Conservation (phyloP, 1,139 yeast genomes). For the Saccharomyces hybrid region DNA sequence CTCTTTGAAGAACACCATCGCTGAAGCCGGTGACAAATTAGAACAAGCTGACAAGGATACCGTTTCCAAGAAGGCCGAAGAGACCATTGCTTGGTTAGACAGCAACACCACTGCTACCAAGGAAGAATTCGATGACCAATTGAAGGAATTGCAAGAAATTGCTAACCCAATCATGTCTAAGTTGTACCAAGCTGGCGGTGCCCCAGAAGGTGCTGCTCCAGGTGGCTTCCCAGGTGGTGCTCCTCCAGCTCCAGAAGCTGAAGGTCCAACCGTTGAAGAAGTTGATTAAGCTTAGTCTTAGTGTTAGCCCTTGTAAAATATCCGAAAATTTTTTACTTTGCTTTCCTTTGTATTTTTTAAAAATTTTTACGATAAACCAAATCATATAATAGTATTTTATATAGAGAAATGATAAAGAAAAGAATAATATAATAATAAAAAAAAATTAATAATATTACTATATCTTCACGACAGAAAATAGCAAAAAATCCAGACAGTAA, state of each 20-base stretch:
- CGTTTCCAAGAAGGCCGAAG: constrained; percentile 78
- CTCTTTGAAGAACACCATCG: constrained; percentile 76
- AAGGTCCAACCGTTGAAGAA: constrained; percentile 92
- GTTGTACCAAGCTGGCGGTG: constrained; percentile 75
- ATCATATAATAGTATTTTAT: not conserved
- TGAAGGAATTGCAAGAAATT: constrained; percentile 87
- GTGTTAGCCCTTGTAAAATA: not conserved
- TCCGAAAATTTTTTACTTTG: not conserved
- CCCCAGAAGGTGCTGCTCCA: constrained; percentile 57
- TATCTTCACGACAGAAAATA: not conserved
- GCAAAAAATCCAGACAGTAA: not conserved
- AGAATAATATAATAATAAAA: not conserved
- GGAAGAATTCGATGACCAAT: constrained; percentile 82
- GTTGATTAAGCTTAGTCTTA: constrained; percentile 50
- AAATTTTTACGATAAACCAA: not conserved
- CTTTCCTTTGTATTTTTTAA: constrained; percentile 1
- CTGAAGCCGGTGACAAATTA: constrained; percentile 78
- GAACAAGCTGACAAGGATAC: constrained; percentile 70
- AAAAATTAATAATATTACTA: not conserved
- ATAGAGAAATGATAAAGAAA: not conserved
- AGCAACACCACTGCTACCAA: constrained; percentile 77
- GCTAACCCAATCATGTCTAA: constrained; percentile 93
- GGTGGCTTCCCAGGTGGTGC: constrained; percentile 67
- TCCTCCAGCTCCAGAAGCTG: constrained; percentile 60
- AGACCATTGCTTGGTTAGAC: constrained; percentile 83